Percentiles rank a stretch among this genome's conserved stretches.
Conservation (phyloP, 2,329 filamentous ascomycete genomes). For the Pseudocercospora vitis region DNA sequence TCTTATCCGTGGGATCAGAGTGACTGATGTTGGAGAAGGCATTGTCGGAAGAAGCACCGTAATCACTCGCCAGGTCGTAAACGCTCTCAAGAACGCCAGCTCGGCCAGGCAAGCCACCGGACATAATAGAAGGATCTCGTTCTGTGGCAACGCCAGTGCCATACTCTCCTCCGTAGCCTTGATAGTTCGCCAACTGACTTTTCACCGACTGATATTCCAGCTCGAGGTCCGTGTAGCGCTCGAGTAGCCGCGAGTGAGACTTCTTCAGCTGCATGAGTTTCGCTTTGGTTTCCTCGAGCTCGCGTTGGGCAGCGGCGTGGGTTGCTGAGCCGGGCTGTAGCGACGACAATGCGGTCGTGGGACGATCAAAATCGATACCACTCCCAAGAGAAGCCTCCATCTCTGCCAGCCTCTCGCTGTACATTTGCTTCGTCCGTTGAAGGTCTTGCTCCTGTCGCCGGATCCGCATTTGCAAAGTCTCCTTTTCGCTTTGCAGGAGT, state of each 20-base stretch:
- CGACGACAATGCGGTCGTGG: slow-evolving; percentile 5
- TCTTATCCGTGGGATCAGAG: slow-evolving; percentile 27
- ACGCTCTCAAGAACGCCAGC: slow-evolving; percentile 25
- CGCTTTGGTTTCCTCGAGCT: slow-evolving; percentile 48
- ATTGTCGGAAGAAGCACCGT: slow-evolving; percentile 16
- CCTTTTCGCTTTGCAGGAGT: slow-evolving; percentile 59
- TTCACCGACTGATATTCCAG: slow-evolving; percentile 36
- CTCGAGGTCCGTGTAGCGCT: slow-evolving; percentile 52
- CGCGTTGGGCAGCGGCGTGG: slow-evolving; percentile 25
- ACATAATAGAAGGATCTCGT: slow-evolving; percentile 19
- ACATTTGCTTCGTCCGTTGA: slow-evolving; percentile 48
- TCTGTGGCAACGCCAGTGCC: slow-evolving; percentile 4
- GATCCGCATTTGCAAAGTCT: slow-evolving; percentile 61
- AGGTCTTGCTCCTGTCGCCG: slow-evolving; percentile 53
- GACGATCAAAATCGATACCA: slow-evolving; percentile 14
- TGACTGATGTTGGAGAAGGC: slow-evolving; percentile 21
- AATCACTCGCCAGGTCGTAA: slow-evolving; percentile 29
- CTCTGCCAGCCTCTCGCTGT: slow-evolving; percentile 51
- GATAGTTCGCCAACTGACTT: slow-evolving; percentile 28
- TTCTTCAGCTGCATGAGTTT: slow-evolving; percentile 54
- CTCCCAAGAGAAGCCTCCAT: slow-evolving; percentile 41
- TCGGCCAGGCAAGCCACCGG: slow-evolving; percentile 21
- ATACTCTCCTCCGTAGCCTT: slow-evolving; percentile 12
- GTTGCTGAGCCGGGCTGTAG: slow-evolving; percentile 8
- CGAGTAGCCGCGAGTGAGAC: slow-evolving; percentile 52